Evolutionary conservation across 495 filamentous ascomycete genomes (phyloP), one percentile per base, ranked within the genome.

Genomic region (Hypoxylon subgilvum): DNA sequence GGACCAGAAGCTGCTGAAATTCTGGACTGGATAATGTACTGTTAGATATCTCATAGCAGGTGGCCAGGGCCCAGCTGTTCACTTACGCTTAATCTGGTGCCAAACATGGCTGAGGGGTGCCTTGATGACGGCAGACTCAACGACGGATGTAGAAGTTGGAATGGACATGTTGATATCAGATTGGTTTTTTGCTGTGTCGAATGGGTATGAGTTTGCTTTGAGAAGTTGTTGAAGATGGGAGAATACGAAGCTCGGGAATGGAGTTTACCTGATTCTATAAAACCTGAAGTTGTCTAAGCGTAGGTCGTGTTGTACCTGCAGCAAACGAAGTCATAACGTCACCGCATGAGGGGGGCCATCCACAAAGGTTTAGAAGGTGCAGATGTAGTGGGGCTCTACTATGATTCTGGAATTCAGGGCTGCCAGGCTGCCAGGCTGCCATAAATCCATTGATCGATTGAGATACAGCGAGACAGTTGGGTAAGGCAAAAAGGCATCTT

Each of bases 81-180:
- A 49, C 64, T 34, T 61, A 70, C 67, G 74, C 76, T 87, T 87
- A 79, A 88, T 82, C 51, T 82, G 76, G 72, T 87, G 85, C 86
- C 85, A 88, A 67, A 87, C 84, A 48, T 79, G 67, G 42, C 80
- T 77, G 48, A 86, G 73, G 5, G 77, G 82, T 3, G 85, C 84
- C 42, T 76, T 71, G 71, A 88, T 88, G 51, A 88, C 82, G 69
- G 82, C 77, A 52, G 82, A 84, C 75, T 88, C 86, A 40, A 75
- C 72, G 48, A 88, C 82, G 35, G 82, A 82, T 51, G 83, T 85
- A 18, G 83, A 83, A 47, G 84, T 87, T 35, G 85, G 83, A 65
- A 87, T 85, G 19, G 67, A 63, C 65, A 68, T 68, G 46, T 27
- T 46, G 41, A 22, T 10, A 42, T 7, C 21, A 14, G 38, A 40